Conservation (phyloP, 2,329 filamentous ascomycete species). For the Fusarium falciforme region DNA sequence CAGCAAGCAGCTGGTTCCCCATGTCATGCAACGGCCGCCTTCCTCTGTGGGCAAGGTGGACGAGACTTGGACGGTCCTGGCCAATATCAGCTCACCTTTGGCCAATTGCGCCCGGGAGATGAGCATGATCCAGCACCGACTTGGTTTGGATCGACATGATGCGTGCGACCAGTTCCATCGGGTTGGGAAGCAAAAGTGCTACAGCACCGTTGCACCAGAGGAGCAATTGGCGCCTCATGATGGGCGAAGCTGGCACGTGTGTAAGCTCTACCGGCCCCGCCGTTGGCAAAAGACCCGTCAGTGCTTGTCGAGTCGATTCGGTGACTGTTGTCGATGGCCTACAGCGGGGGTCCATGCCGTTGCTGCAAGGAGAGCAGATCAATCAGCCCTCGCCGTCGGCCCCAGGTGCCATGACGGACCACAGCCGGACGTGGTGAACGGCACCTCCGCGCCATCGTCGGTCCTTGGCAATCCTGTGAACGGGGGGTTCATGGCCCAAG, state of each 20-base stretch:
- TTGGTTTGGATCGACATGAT: slow-evolving; percentile 34
- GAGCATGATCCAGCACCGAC: slow-evolving; percentile 25
- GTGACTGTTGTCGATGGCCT: not conserved
- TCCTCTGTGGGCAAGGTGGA: slow-evolving; percentile 39
- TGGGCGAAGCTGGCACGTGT: slow-evolving; percentile 39
- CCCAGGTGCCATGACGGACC: slow-evolving; percentile 31
- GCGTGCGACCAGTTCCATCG: slow-evolving; percentile 31
- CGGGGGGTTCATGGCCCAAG: slow-evolving; percentile 32
- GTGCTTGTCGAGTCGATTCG: slow-evolving; percentile 22
- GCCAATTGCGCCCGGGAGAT: slow-evolving; percentile 31
- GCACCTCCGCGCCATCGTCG: slow-evolving; percentile 26
- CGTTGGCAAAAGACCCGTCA: slow-evolving; percentile 24
- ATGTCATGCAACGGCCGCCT: slow-evolving; percentile 30
- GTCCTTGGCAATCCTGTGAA: slow-evolving; percentile 33
- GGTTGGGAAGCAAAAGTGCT: slow-evolving; percentile 33
- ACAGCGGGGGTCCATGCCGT: slow-evolving; percentile 19
- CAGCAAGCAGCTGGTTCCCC: slow-evolving; percentile 10
- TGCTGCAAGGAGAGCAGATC: slow-evolving; percentile 23
- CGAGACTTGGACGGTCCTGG: slow-evolving; percentile 26
- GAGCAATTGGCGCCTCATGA: slow-evolving; percentile 36
- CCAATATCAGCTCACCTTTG: slow-evolving; percentile 19
- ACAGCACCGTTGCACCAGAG: slow-evolving; percentile 14
- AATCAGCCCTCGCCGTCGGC: slow-evolving; percentile 28
- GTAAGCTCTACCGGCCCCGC: slow-evolving; percentile 19
- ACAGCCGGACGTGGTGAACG: slow-evolving; percentile 11